phyloP scores from a whole-genome alignment of 2,329 filamentous ascomycete genomes.

The Ophiosphaerella herpotricha region DNA sequence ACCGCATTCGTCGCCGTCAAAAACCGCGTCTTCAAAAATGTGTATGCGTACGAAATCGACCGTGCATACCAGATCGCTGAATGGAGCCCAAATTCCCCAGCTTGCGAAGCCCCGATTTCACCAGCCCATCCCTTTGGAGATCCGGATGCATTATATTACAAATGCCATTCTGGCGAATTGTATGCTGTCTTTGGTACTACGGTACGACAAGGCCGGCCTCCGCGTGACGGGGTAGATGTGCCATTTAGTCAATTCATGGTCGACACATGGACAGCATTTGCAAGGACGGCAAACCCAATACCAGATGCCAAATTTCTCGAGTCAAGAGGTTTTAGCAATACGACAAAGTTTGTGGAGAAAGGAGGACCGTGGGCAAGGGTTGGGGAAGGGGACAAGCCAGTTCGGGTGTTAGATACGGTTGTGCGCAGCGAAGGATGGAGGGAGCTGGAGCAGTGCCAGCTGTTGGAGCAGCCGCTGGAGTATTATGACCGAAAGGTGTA shows the following conservation, averaged over 20 bases:
- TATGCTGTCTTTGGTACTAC: slow-evolving; percentile 39
- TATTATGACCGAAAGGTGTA: slow-evolving; percentile 21
- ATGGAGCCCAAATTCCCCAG: slow-evolving; percentile 35
- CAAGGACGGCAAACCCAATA: slow-evolving; percentile 31
- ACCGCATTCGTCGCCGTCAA: slow-evolving; percentile 28
- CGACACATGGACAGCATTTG: slow-evolving; percentile 42
- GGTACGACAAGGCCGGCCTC: slow-evolving; percentile 39
- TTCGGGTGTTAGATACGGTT: slow-evolving; percentile 34
- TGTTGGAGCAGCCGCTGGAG: slow-evolving; percentile 25
- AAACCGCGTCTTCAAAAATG: slow-evolving; percentile 26
- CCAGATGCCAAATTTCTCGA: slow-evolving; percentile 23
- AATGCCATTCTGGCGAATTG: slow-evolving; percentile 39
- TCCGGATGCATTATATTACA: slow-evolving; percentile 26
- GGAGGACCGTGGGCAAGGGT: slow-evolving; percentile 21
- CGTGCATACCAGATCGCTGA: slow-evolving; percentile 34
- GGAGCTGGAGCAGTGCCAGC: slow-evolving; percentile 32
- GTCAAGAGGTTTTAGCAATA: slow-evolving; percentile 36
- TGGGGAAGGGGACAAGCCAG: slow-evolving; percentile 3
- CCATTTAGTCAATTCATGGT: slow-evolving; percentile 37
- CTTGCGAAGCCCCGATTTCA: slow-evolving; percentile 42
- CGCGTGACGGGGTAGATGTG: slow-evolving; percentile 37
- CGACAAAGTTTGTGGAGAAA: slow-evolving; percentile 14
- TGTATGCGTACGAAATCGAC: slow-evolving; percentile 41
- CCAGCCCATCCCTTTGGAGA: slow-evolving; percentile 32
- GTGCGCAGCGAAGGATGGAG: slow-evolving; percentile 23